Conservation (phyloP, 2,329 filamentous ascomycete genomes). For the Sclerotinia glacialis region DNA sequence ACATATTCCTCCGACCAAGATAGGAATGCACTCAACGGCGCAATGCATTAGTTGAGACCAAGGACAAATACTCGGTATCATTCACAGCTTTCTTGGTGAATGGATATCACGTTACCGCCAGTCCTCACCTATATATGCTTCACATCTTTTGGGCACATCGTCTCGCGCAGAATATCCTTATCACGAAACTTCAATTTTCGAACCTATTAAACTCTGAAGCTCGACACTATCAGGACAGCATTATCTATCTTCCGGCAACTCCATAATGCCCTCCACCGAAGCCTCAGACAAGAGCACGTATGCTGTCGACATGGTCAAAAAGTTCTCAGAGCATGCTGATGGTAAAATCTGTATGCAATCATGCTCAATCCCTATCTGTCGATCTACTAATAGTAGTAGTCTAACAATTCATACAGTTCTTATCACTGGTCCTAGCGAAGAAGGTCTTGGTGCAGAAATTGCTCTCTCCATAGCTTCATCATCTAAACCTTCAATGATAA, state of each 20-base stretch:
- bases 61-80: not conserved
- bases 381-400: not conserved
- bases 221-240: not conserved
- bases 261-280: not conserved
- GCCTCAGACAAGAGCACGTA: not conserved
- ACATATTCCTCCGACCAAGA: not conserved
- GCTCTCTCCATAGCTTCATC: slow-evolving; percentile 9
- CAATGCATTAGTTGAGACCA: not conserved
- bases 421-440: slow-evolving; percentile 1
- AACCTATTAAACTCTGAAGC: not conserved
- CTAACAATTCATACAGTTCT: not conserved
- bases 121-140: not conserved
- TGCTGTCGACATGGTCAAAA: not conserved
- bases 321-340: not conserved
- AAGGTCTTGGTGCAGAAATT: not conserved
- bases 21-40: not conserved
- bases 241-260: not conserved
- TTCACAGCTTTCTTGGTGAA: not conserved
- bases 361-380: not conserved
- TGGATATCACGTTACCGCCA: not conserved
- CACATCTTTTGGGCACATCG: not conserved
- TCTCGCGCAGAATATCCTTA: not conserved
- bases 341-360: slow-evolving; percentile 3
- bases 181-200: not conserved
- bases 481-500: slow-evolving; percentile 9